phyloP scores from a whole-genome alignment of 306 rosid species.

The Prunus kanzakura region DNA sequence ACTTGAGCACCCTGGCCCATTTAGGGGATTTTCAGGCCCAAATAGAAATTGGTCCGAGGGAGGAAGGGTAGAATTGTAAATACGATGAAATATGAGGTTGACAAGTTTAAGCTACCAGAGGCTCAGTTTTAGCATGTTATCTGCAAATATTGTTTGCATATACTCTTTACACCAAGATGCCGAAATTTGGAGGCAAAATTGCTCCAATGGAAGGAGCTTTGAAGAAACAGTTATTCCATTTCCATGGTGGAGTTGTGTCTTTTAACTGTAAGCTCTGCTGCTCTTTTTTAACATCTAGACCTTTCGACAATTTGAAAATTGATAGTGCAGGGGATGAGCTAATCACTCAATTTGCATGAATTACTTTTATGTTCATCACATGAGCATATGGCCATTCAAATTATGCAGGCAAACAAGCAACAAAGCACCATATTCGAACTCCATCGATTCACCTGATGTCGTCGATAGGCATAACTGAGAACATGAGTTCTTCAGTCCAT shows the following conservation, averaged over 20 bases:
- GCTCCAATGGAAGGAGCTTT: constrained; percentile 28
- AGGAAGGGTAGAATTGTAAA: constrained; percentile 39
- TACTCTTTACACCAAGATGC: neutral
- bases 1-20: neutral
- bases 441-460: constrained; percentile 9
- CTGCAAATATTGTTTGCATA: neutral
- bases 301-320: neutral
- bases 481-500: constrained; percentile 27
- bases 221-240: constrained; percentile 44
- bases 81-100: constrained; percentile 27
- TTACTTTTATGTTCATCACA: too few relatives aligned
- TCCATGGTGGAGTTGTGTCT: constrained; percentile 35
- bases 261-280: constrained; percentile 42
- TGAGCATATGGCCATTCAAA: too few relatives aligned
- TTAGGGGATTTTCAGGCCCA: neutral
- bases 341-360: too few relatives aligned
- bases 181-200: constrained; percentile 8
- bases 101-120: neutral
- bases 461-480: constrained; percentile 12
- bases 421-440: constrained; percentile 12
- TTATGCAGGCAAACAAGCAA: constrained; percentile 33
- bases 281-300: neutral
- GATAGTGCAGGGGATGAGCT: neutral
- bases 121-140: constrained; percentile 23
- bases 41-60: neutral